phyloP scores from a whole-genome alignment of 2,329 filamentous ascomycete species.

The Chrysoporthe cubensis region DNA sequence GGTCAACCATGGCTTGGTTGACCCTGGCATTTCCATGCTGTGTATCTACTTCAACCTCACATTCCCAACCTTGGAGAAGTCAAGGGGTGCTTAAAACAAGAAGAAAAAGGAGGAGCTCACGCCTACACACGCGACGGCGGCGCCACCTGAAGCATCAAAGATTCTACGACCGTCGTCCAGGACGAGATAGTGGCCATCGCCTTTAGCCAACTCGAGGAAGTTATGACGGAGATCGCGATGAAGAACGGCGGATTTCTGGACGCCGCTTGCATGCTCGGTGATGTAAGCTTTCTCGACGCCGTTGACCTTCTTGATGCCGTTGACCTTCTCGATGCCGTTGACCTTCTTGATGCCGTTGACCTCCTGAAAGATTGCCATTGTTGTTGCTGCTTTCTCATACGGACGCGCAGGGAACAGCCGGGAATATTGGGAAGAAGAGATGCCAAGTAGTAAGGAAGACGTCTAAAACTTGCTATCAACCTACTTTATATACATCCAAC shows the following conservation, averaged over 20 bases:
- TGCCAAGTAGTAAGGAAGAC: not conserved
- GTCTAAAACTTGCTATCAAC: not conserved
- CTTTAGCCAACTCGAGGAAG: constrained; percentile 39
- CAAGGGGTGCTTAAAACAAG: not conserved
- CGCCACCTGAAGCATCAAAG: constrained; percentile 50
- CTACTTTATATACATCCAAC: not conserved
- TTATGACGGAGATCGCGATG: constrained; percentile 42
- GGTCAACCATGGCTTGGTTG: constrained; percentile 44
- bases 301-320: not conserved
- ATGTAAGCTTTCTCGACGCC: not conserved
- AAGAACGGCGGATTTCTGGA: constrained; percentile 41
- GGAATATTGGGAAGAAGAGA: not conserved
- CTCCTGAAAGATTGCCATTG: not conserved
- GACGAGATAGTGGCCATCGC: constrained; percentile 44
- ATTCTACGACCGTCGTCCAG: constrained; percentile 46
- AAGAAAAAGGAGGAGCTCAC: constrained; percentile 33
- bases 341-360: too few species aligned
- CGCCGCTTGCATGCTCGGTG: not conserved
- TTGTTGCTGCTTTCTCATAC: not conserved
- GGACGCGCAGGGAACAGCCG: not conserved
- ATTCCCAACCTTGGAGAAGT: not conserved
- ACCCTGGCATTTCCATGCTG: constrained; percentile 47
- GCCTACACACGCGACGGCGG: constrained; percentile 52
- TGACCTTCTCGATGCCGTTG: not conserved
- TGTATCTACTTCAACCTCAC: constrained; percentile 5